Evolutionary conservation across 1,284 basidiomycete genomes (phyloP), one percentile per base, ranked within the genome.

Genomic region (Cutaneotrichosporon cavernicola): DNA sequence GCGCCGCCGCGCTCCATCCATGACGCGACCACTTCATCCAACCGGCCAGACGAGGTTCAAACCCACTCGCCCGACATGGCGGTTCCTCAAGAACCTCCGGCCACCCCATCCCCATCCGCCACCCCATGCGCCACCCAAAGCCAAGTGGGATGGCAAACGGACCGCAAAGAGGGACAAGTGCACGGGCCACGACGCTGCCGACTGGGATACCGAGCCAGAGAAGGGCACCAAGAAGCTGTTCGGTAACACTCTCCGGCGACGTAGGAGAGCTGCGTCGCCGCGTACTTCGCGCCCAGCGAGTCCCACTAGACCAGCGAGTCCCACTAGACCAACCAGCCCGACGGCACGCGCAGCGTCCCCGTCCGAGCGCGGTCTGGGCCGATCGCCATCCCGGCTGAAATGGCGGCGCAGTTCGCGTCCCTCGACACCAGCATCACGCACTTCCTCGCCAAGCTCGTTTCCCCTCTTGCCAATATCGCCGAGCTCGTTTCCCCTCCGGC

Each of bases 21-120:
- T 50, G 14, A 50, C 49, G 10, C 49, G 51, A 30, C 51, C 30
- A 18, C 51, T 31, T 7, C 51, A 53, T 14, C 51, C 51, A 16
- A 53, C 30, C 51, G 51, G 51, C 51, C 51, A 53, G 51, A 53
- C 51, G 51, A 30, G 51, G 14, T 53, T 53, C 30, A 53, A 53
- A 31, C 51, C 31, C 18, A 53, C 51, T 9, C 51, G 51, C 2
- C 51, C 51, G 16, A 53, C 51, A 6, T 53, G 30, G 31, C 30
- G 51, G 11, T 53, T 53, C 51, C 31, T 53, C 51, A 53, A 53
- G 31, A 53, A 53, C 51, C 30, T 53, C 21, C 51, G 51, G 2
- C 14, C 18, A 31, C 30, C 26, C 51, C 18, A 16, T 30, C n/a
- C n/a, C n/a, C n/a, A n/a, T n/a, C n/a, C n/a, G n/a, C n/a, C n/a